Conservation (phyloP, 1,139 yeast species). For the Barnettozyma hawaiiensis region DNA sequence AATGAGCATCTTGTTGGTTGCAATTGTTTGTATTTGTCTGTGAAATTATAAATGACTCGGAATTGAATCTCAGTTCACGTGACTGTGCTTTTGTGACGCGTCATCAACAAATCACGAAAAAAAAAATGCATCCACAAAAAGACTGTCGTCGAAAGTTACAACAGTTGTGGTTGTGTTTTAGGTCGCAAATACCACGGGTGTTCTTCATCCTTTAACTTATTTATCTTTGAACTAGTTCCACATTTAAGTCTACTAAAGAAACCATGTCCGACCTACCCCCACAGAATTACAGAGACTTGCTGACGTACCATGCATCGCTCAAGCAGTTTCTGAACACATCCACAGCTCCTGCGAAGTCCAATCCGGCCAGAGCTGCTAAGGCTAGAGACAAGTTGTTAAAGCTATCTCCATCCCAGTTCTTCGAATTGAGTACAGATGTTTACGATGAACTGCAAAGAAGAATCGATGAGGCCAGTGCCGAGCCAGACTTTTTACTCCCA, state of each 20-base stretch:
- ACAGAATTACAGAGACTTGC: slow-evolving; percentile 15
- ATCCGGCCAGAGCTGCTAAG: slow-evolving; percentile 57
- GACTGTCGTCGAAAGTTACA: background rate
- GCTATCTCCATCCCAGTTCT: slow-evolving; percentile 77
- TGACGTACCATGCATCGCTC: slow-evolving; percentile 20
- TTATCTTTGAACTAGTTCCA: background rate
- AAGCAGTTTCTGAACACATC: slow-evolving; percentile 23
- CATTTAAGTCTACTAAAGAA: background rate
- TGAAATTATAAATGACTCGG: too few species aligned
- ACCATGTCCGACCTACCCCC: slow-evolving; percentile 6
- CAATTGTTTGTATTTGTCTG: too few species aligned
- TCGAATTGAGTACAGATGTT: slow-evolving; percentile 87
- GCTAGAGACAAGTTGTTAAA: slow-evolving; percentile 83
- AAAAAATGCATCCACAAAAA: background rate
- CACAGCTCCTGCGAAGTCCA: slow-evolving; percentile 20
- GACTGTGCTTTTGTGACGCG: background rate
- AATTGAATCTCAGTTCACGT: too few species aligned
- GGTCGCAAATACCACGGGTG: background rate
- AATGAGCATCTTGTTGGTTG: background rate
- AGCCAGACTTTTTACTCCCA: slow-evolving; percentile 63
- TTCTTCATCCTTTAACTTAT: background rate
- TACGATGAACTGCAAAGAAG: slow-evolving; percentile 85
- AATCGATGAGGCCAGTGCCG: slow-evolving; percentile 43
- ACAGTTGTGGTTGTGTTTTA: background rate
- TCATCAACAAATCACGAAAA: background rate